These are phyloP conservation scores for Puccinellia tenuiflora DNA, from an alignment of 176 grass and related monocot genomes.

Conservation along the genomic window DNA sequence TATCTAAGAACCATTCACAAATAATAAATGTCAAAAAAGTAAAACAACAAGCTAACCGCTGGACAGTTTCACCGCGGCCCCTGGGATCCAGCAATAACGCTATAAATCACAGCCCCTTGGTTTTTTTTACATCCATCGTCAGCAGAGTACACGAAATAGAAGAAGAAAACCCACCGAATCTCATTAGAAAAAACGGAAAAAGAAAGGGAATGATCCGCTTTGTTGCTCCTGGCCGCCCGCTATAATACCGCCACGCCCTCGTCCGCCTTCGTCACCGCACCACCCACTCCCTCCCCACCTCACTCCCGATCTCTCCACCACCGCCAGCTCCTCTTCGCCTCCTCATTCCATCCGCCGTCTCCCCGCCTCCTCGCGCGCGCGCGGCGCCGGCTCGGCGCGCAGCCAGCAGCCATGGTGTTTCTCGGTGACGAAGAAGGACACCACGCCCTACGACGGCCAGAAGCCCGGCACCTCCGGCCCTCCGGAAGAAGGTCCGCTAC, in stretches of 20 bases:
- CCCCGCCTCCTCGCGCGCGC: not conserved
- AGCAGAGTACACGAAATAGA: not conserved
- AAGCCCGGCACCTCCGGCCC: conserved; percentile 96
- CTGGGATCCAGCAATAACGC: not conserved
- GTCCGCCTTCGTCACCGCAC: conserved; percentile 35
- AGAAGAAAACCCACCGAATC: not conserved
- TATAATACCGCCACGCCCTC: conserved; percentile 51
- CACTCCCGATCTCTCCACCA: conserved; percentile 40
- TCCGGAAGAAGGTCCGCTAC: conserved; percentile 74
- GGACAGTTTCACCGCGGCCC: too few species aligned
- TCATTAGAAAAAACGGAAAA: not conserved
- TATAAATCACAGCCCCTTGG: not conserved
- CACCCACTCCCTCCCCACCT: conserved; percentile 32
- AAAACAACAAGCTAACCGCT: too few species aligned
- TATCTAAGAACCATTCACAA: not conserved
- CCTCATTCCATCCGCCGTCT: not conserved
- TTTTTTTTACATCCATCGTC: not conserved
- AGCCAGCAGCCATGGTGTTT: conserved; percentile 44
- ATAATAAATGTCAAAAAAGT: too few species aligned
- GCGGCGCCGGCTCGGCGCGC: not conserved
- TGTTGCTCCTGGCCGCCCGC: conserved; percentile 10
- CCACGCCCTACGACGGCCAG: conserved; percentile 83
- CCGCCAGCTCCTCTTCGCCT: not conserved
- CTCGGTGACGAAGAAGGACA: conserved; percentile 54
- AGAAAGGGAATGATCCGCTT: conserved; percentile 5